phyloP scores from a whole-genome alignment of 768 basidiomycete genomes.

The Dioszegia hungarica region DNA sequence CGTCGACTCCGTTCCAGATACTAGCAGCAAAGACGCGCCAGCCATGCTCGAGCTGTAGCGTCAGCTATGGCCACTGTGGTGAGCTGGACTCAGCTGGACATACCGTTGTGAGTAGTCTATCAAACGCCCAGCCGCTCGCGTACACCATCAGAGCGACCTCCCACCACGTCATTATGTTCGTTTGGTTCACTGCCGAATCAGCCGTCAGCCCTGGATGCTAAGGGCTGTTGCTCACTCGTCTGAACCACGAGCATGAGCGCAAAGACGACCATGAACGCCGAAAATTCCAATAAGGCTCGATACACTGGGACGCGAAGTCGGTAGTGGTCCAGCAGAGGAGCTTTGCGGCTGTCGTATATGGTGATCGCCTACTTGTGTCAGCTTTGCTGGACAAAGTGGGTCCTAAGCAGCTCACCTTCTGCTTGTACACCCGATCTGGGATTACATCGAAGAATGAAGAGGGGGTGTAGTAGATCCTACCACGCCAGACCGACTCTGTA shows the following conservation, averaged over 20 bases:
- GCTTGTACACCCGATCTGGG: conserved; percentile 19
- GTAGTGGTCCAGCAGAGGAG: conserved; percentile 30
- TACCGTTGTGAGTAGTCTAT: conserved; percentile 15
- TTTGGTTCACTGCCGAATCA: background rate
- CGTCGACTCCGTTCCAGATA: conserved; percentile 30
- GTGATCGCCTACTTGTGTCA: conserved; percentile 18
- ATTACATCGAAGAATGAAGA: conserved; percentile 11
- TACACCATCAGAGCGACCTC: conserved; percentile 31
- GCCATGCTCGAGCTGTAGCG: conserved; percentile 25
- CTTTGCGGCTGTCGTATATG: conserved; percentile 25
- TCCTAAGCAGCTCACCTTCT: conserved; percentile 3
- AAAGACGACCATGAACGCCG: conserved; percentile 24
- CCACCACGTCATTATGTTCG: conserved; percentile 15
- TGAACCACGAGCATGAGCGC: conserved; percentile 20
- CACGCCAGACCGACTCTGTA: conserved; percentile 11
- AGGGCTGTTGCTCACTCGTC: background rate
- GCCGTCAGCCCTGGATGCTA: background rate
- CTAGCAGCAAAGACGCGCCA: conserved; percentile 27
- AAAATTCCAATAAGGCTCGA: conserved; percentile 21
- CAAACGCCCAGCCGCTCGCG: conserved; percentile 16
- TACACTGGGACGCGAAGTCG: conserved; percentile 25
- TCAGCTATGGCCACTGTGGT: no score
- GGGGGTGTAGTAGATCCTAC: conserved; percentile 11
- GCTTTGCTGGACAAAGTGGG: background rate
- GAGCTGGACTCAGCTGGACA: no score